Conservation (phyloP, 2,329 filamentous ascomycete genomes). For the Cladophialophora bantiana region DNA sequence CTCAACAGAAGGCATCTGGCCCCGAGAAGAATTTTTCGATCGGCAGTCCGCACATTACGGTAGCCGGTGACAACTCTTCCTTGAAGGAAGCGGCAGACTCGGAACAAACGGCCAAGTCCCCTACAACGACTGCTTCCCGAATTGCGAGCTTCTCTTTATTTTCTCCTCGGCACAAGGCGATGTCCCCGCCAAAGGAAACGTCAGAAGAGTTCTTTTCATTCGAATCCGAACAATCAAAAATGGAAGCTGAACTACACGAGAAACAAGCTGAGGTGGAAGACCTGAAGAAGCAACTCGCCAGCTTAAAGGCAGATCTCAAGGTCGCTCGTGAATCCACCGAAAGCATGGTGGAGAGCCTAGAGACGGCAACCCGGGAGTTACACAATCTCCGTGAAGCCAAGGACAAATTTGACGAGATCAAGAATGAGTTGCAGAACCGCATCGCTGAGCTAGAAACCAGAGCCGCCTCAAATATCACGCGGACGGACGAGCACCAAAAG, state of each 20-base stretch:
- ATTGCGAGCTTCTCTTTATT: constrained; percentile 49
- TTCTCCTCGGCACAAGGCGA: constrained; percentile 47
- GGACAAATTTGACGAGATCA: constrained; percentile 55
- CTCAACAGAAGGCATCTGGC: constrained; percentile 43
- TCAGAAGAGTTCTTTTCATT: constrained; percentile 88
- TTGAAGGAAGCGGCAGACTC: constrained; percentile 32
- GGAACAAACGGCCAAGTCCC: constrained; percentile 42
- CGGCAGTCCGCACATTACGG: neutral
- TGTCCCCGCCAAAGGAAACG: constrained; percentile 47
- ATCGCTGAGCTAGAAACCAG: constrained; percentile 51
- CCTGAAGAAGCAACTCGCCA: constrained; percentile 72
- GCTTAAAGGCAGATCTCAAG: constrained; percentile 73
- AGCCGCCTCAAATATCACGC: constrained; percentile 39
- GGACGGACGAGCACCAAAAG: constrained; percentile 44
- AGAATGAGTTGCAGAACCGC: constrained; percentile 51
- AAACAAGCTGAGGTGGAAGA: constrained; percentile 74
- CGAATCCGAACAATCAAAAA: constrained; percentile 81
- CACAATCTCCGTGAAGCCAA: constrained; percentile 61
- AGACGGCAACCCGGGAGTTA: constrained; percentile 71
- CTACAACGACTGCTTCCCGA: constrained; percentile 46
- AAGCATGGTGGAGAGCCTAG: constrained; percentile 70
- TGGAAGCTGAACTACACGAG: constrained; percentile 76
- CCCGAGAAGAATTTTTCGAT: constrained; percentile 12
- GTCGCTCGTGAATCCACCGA: constrained; percentile 74
- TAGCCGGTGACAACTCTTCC: constrained; percentile 6